Conservation (phyloP, 768 basidiomycete genomes). For the Mycena floridula region DNA sequence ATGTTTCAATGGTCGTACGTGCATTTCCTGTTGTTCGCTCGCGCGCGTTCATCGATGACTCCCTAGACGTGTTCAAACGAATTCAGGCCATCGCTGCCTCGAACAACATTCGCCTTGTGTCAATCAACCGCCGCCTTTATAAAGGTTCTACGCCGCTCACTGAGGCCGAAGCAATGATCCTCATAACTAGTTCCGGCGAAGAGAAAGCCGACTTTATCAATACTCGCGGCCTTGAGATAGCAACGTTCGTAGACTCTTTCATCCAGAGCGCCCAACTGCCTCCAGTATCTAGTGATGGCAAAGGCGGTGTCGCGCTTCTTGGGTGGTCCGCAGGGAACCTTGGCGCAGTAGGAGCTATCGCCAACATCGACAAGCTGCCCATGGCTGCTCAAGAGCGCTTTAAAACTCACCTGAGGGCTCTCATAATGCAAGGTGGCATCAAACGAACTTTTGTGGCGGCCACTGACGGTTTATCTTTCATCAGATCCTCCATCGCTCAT, state of each 20-base stretch:
- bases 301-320: constrained; percentile 23
- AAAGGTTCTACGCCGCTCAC: constrained; percentile 28
- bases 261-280: constrained; percentile 23
- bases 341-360: constrained; percentile 16
- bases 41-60: not conserved
- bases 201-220: constrained; percentile 20
- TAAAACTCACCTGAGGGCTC: constrained; percentile 17
- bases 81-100: constrained; percentile 17
- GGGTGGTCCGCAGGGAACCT: constrained; percentile 32
- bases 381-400: too few species aligned
- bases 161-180: constrained; percentile 16
- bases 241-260: constrained; percentile 26
- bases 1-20: constrained; percentile 11
- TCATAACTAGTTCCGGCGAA: constrained; percentile 12
- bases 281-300: constrained; percentile 10
- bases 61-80: constrained; percentile 22
- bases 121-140: constrained; percentile 29
- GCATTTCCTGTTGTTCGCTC: not conserved
- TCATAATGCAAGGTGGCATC: constrained; percentile 25
- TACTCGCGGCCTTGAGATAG: constrained; percentile 25
- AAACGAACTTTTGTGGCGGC: not conserved
- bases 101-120: constrained; percentile 26
- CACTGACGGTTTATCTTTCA: not conserved
- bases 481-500: constrained; percentile 21
- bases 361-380: too few species aligned